phyloP scores from a whole-genome alignment of 805 yeast species.

The Candida khao-thaluensis region DNA sequence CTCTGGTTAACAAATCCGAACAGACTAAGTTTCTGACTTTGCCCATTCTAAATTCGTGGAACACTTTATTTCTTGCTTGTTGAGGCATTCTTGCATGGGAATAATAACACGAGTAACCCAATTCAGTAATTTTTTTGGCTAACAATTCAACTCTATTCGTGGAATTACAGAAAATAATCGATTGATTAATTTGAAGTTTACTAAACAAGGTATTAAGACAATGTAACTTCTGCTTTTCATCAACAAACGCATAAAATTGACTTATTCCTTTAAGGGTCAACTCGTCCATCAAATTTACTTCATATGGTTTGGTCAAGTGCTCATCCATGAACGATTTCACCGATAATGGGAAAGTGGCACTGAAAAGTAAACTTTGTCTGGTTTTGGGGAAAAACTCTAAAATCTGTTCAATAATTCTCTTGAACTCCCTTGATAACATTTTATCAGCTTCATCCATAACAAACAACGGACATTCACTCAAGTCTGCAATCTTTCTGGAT shows the following conservation, averaged over 20 bases:
- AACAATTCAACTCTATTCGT: constrained; percentile 93
- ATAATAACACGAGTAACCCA: constrained; percentile 94
- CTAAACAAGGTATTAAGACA: constrained; percentile 94
- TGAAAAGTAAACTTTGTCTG: constrained; percentile 79
- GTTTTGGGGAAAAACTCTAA: constrained; percentile 69
- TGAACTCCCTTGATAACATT: constrained; percentile 88
- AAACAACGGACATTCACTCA: constrained; percentile 81
- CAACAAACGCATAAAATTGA: constrained; percentile 97
- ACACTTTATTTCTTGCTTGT: constrained; percentile 93
- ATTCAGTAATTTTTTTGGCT: constrained; percentile 93
- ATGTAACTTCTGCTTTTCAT: constrained; percentile 92
- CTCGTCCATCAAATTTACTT: constrained; percentile 97
- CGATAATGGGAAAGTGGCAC: constrained; percentile 95
- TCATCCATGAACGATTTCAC: constrained; percentile 91
- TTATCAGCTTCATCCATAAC: constrained; percentile 99
- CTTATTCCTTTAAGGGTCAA: constrained; percentile 94
- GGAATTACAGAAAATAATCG: constrained; percentile 95
- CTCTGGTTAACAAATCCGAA: constrained; percentile 93
- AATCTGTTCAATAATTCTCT: constrained; percentile 81
- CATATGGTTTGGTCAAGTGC: constrained; percentile 88
- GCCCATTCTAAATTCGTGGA: constrained; percentile 98
- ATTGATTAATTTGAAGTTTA: constrained; percentile 92
- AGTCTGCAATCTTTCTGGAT: constrained; percentile 80
- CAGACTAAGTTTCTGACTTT: constrained; percentile 96
- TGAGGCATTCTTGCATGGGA: constrained; percentile 98